These are phyloP conservation scores for Boletus sp. DNA, from an alignment of 768 basidiomycete genomes.

Conservation along the genomic window DNA sequence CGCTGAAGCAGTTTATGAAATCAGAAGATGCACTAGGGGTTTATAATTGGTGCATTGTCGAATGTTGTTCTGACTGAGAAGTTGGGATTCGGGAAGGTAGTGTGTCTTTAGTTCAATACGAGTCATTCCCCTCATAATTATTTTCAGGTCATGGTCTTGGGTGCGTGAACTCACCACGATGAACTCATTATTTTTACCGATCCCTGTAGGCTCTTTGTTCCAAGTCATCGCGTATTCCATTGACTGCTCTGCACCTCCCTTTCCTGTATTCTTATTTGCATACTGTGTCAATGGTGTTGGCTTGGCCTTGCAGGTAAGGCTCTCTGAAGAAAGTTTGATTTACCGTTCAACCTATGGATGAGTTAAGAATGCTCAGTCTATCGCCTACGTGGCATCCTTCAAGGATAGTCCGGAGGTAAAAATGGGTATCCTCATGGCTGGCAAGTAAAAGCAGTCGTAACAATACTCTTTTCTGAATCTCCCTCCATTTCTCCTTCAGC, in stretches of 20 bases:
- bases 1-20: conserved; percentile 16
- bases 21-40: conserved; percentile 33
- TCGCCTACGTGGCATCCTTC: conserved; percentile 64
- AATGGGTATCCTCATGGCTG: conserved; percentile 67
- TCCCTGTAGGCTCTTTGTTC: conserved; percentile 43
- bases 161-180: conserved; percentile 13
- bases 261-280: conserved; percentile 57
- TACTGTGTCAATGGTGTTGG: conserved; percentile 52
- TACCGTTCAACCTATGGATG: not conserved
- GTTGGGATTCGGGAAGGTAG: conserved; percentile 44
- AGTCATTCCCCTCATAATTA: not conserved
- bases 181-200: not conserved
- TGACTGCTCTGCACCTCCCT: conserved; percentile 57
- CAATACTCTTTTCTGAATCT: not conserved
- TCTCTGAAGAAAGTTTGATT: not conserved
- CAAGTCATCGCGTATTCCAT: conserved; percentile 56
- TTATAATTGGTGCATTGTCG: conserved; percentile 41
- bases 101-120: not conserved
- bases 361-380: conserved; percentile 66
- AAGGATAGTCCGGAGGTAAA: conserved; percentile 56
- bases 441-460: conserved; percentile 1
- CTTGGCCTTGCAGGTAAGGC: conserved; percentile 41
- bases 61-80: conserved; percentile 47
- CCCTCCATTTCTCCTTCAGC: not conserved
- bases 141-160: conserved; percentile 40